A percentile compares a stretch with the other conserved stretches of the same genome.
Evolutionary conservation across 2,329 filamentous ascomycete genomes (phyloP).

Genomic region (Drechmeria coniospora): DNA sequence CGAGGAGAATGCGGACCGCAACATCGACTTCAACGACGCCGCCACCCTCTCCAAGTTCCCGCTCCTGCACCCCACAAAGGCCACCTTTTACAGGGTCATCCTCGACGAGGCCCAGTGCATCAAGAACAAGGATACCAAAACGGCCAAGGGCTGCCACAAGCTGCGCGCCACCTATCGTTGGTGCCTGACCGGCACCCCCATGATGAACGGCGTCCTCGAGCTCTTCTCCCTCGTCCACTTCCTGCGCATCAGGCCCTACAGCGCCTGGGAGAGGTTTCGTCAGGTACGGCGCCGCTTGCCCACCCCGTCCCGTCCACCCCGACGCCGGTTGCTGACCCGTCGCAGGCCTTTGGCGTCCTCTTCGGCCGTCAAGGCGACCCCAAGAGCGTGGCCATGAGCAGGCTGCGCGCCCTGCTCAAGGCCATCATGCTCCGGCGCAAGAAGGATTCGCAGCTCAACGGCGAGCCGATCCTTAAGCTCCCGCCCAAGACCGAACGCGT

Average conservation of each 20-base stretch:
- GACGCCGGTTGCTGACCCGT: conserved; percentile 7
- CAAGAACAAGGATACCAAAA: conserved; percentile 61
- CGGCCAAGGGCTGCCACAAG: conserved; percentile 50
- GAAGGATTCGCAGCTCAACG: conserved; percentile 66
- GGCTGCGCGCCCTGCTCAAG: conserved; percentile 61
- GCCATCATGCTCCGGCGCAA: conserved; percentile 70
- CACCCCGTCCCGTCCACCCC: too few relatives aligned
- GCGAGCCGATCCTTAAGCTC: conserved; percentile 63
- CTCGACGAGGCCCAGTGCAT: conserved; percentile 78
- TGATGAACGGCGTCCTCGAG: conserved; percentile 75
- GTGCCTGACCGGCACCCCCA: conserved; percentile 70
- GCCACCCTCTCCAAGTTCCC: conserved; percentile 26
- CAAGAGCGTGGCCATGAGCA: conserved; percentile 47
- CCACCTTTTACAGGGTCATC: conserved; percentile 66
- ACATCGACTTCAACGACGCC: conserved; percentile 21
- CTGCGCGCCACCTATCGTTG: conserved; percentile 59
- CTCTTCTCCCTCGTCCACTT: conserved; percentile 67
- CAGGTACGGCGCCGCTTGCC: too few relatives aligned
- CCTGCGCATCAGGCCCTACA: conserved; percentile 61
- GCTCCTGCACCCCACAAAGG: conserved; percentile 40
- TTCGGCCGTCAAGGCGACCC: conserved; percentile 29
- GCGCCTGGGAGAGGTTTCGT: conserved; percentile 46
- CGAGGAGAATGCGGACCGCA: conserved; percentile 28
- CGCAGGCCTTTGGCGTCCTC: conserved; percentile 25
- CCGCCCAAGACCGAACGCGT: conserved; percentile 64